These are phyloP conservation scores for Clarireedia monteithiana DNA, from an alignment of 2,329 filamentous ascomycete species.

Conservation along the genomic window DNA sequence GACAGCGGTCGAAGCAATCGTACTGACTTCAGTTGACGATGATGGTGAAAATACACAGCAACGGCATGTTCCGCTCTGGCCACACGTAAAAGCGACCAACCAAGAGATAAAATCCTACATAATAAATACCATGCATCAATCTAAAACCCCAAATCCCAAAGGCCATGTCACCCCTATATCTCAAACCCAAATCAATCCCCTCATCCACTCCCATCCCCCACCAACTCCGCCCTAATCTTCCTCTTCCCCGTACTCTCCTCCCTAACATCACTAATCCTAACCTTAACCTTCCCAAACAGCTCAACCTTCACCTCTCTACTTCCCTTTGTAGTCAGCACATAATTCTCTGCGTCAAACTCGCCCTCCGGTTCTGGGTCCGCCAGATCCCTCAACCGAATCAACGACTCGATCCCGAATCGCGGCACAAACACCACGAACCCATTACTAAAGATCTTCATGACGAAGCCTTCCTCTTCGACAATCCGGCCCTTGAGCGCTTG, in stretches of 20 bases:
- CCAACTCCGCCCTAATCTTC: constrained; percentile 70
- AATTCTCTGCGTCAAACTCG: constrained; percentile 79
- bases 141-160: too few relatives aligned
- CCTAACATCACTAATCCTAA: constrained; percentile 85
- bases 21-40: too few relatives aligned
- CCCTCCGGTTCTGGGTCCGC: constrained; percentile 70
- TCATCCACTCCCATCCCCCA: constrained; percentile 28
- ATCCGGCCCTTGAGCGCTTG: constrained; percentile 78
- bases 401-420: constrained; percentile 86
- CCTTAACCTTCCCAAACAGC: constrained; percentile 85
- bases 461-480: constrained; percentile 82
- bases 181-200: background rate
- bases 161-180: too few relatives aligned
- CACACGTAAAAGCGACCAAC: too few relatives aligned
- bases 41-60: too few relatives aligned
- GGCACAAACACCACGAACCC: constrained; percentile 96
- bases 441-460: constrained; percentile 97
- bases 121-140: too few relatives aligned
- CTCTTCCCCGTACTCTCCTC: constrained; percentile 96
- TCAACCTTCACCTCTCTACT: constrained; percentile 56
- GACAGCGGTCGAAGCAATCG: too few relatives aligned
- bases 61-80: too few relatives aligned
- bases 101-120: too few relatives aligned
- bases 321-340: constrained; percentile 58
- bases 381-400: constrained; percentile 81